Conservation (phyloP, 495 filamentous ascomycete species). For the Recurvomyces mirabilis region DNA sequence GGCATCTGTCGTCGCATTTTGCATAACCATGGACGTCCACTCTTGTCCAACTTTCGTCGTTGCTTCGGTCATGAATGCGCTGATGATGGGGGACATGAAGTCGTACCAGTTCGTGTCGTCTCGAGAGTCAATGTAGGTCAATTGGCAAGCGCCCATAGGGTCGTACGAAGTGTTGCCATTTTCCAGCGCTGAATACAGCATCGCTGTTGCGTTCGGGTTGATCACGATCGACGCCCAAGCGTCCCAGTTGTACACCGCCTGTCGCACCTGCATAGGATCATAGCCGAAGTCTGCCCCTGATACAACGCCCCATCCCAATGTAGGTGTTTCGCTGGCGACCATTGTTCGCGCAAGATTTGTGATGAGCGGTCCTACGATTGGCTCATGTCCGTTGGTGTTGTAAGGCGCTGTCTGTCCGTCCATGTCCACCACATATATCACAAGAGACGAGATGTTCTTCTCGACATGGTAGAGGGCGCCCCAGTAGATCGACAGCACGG, state of each 20-base stretch:
- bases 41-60: conserved; percentile 40
- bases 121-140: conserved; percentile 47
- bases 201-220: conserved; percentile 52
- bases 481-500: conserved; percentile 21
- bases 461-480: conserved; percentile 19
- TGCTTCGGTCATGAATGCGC: conserved; percentile 35
- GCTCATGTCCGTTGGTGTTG: conserved; percentile 14
- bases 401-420: conserved; percentile 22
- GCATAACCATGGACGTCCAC: conserved; percentile 40
- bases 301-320: conserved; percentile 13
- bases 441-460: conserved; percentile 15
- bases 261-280: conserved; percentile 48
- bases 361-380: conserved; percentile 23
- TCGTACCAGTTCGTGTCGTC: conserved; percentile 43
- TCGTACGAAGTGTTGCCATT: conserved; percentile 52
- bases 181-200: conserved; percentile 46
- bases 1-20: conserved; percentile 26
- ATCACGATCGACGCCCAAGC: conserved; percentile 55
- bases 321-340: conserved; percentile 7
- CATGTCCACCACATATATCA: conserved; percentile 26
- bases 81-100: conserved; percentile 46
- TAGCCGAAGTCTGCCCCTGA: conserved; percentile 43
- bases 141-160: conserved; percentile 49
- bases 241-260: conserved; percentile 50
- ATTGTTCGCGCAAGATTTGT: conserved; percentile 13